Evolutionary conservation across 2,329 filamentous ascomycete species (phyloP), one percentile per base, ranked within the genome.

Genomic region (Apiospora marii): DNA sequence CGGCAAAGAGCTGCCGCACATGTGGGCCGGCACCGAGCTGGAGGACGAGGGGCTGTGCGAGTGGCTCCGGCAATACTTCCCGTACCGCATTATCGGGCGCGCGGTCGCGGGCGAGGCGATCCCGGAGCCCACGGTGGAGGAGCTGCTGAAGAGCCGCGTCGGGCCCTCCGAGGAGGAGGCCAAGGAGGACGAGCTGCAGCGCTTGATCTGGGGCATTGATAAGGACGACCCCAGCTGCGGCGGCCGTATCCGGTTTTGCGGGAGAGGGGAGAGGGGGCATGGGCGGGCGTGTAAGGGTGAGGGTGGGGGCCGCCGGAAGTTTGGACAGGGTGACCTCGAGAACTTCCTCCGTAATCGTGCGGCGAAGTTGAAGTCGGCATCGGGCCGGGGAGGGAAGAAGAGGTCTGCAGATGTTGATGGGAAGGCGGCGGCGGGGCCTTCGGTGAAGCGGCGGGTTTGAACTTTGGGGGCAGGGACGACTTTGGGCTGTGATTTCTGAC

Each of bases 51-150:
- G 1, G 1, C 48, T 73, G 14, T 37, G 70, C 12, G 12, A 27
- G 16, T 73, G 72, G 72, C 67, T 73, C 5, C 1, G 14, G 4
- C 24, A 70, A 1, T n/a, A 61, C 37, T 70, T 71, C 8, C 19
- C 22, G 34, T 53, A 73, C 41, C 58, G 67, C 43, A 27, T 68
- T 41, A 49, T 73, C 37, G 72, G 72, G 24, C 61, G 43, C 27
- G 34, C 67, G 16, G 70, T 73, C 19, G 3, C 4, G 30, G 72
- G 72, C 19, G 34, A 46, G n/a, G 72, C 72, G 30, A 58, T 51
- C n/a, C 14, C 14, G 13, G 44, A 68, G 41, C 67, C 67, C 3
- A 68, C 67, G 58, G 58, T 64, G 8, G 58, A 64, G 34, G 58
- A 64, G 58, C 19, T 64, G 22, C 19, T 64, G 34, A 37, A n/a